These are phyloP conservation scores for Neurospora terricola DNA, from an alignment of 495 filamentous ascomycete genomes.

Conservation along the genomic window DNA sequence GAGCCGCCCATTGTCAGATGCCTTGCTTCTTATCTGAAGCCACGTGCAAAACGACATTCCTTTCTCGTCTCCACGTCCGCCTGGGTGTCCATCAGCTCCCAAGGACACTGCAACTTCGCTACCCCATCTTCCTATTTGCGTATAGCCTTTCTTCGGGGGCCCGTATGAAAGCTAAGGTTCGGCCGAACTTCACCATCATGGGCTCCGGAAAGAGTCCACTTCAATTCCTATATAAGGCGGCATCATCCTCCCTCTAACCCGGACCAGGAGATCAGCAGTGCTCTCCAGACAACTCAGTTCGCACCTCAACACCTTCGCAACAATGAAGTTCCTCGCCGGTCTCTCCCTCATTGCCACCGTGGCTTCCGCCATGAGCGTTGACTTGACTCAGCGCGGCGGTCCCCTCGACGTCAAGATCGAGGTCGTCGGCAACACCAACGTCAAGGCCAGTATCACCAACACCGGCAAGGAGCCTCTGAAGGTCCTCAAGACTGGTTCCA, in stretches of 20 bases:
- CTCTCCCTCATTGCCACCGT: slow-evolving; percentile 33
- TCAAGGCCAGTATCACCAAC: slow-evolving; percentile 55
- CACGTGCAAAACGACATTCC: not conserved
- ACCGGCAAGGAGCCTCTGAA: slow-evolving; percentile 43
- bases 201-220: not conserved
- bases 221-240: not conserved
- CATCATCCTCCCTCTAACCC: not conserved
- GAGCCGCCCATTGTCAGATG: not conserved
- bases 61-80: not conserved
- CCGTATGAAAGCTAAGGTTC: not conserved
- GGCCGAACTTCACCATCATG: not conserved
- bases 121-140: not conserved
- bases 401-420: slow-evolving; percentile 43
- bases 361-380: slow-evolving; percentile 35
- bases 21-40: not conserved
- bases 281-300: not conserved
- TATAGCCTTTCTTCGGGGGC: not conserved
- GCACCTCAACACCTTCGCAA: slow-evolving; percentile 6
- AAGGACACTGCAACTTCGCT: not conserved
- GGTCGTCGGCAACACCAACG: slow-evolving; percentile 42
- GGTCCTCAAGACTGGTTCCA: slow-evolving; percentile 52
- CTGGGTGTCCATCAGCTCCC: not conserved
- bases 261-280: not conserved
- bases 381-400: slow-evolving; percentile 29
- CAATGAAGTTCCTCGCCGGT: slow-evolving; percentile 29